Evolutionary conservation across 2,329 filamentous ascomycete genomes (phyloP).

Genomic region (Alternaria incomplexa): DNA sequence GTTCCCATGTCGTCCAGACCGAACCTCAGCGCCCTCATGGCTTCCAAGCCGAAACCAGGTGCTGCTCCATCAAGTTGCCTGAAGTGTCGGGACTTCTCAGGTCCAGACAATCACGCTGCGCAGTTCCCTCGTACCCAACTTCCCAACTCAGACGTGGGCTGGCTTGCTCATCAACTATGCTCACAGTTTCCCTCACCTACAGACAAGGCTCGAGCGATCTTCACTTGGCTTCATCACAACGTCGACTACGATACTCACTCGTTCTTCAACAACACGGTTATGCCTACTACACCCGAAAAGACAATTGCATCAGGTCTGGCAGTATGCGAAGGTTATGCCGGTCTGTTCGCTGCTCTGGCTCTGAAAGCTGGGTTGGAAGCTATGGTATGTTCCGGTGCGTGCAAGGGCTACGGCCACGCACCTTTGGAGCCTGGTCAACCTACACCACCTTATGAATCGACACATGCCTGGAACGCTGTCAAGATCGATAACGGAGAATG

Average conservation of each 20-base stretch:
- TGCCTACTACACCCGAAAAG: slow-evolving; percentile 70
- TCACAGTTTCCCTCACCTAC: slow-evolving; percentile 79
- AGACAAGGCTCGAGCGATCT: slow-evolving; percentile 91
- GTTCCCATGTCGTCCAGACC: slow-evolving; percentile 62
- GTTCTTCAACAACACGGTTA: slow-evolving; percentile 76
- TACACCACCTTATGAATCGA: slow-evolving; percentile 66
- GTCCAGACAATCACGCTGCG: slow-evolving; percentile 77
- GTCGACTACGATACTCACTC: slow-evolving; percentile 80
- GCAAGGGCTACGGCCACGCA: slow-evolving; percentile 81
- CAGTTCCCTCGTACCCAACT: slow-evolving; percentile 76
- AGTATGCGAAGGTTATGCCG: slow-evolving; percentile 91
- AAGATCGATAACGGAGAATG: slow-evolving; percentile 84
- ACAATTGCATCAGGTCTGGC: slow-evolving; percentile 79
- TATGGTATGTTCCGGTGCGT: slow-evolving; percentile 76
- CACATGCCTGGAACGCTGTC: slow-evolving; percentile 94
- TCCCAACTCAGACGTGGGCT: slow-evolving; percentile 70
- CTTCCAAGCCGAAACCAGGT: slow-evolving; percentile 47
- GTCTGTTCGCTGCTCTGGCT: slow-evolving; percentile 79
- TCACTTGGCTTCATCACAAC: slow-evolving; percentile 95
- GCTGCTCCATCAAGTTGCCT: slow-evolving; percentile 62
- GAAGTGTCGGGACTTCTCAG: slow-evolving; percentile 85
- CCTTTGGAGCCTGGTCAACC: slow-evolving; percentile 68
- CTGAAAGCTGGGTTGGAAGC: slow-evolving; percentile 79
- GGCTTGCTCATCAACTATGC: slow-evolving; percentile 80
- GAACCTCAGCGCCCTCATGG: slow-evolving; percentile 63